Evolutionary conservation across 495 filamentous ascomycete genomes (phyloP), one percentile per base, ranked within the genome.

Genomic region (Neurospora sp.): DNA sequence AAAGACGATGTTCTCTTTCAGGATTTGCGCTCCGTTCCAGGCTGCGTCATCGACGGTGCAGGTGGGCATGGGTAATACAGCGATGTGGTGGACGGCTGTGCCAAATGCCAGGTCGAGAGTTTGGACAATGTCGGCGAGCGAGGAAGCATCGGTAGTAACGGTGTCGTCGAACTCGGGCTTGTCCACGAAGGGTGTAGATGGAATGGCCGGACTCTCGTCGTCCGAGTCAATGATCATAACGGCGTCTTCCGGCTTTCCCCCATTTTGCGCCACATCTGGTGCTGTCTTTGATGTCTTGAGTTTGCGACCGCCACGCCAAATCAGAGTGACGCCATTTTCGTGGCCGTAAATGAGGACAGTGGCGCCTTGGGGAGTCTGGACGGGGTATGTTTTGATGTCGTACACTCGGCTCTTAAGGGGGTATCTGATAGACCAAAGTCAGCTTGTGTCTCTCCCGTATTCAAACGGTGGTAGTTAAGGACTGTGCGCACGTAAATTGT

Each of bases 201-300:
- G 36, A 9, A 75, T 76, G 36, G 75, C 73, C 5, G 81, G 71
- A 13, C 83, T 81, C 69, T 95, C 93, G 40, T 94, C 92, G 74
- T 96, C 92, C 0, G 92, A 94, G 78, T 93, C 91, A 48, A 93
- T 87, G 43, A 93, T 86, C 88, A 96, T 93, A 39, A 94, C 84
- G 2, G 86, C 84, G 77, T 93, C 90, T 24, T 83, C 81, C 24
- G 84, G 70, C 38, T 69, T 75, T 0, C 78, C 73, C 17, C 85
- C 84, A 73, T 87, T 87, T 9, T 77, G 81, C 28, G 28, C 54
- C 39, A 83, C 83, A 6, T 82, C 84, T 17, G 71, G 69, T 5
- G 80, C 66, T 21, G 78, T 78, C 48, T 81, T 79, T 69, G 80
- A 72, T 15, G 77, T 70, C 71, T 91, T 90, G 73, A 93, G 89